These are phyloP conservation scores for Breynia disticha DNA, from an alignment of 441 rosid species.

Conservation along the genomic window DNA sequence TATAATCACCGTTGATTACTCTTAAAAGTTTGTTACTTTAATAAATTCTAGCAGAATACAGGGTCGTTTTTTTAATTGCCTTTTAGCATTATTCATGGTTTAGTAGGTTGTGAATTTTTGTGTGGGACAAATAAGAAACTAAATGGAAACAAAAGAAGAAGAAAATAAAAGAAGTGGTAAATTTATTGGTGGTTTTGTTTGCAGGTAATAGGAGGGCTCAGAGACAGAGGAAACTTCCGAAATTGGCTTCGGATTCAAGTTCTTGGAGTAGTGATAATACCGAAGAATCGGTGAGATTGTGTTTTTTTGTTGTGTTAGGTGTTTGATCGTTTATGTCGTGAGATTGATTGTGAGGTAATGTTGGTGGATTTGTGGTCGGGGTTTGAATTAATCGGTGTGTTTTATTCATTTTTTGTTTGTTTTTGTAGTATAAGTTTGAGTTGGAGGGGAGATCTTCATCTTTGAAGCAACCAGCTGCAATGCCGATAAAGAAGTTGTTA, in stretches of 20 bases:
- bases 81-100: background rate
- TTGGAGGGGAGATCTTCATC: constrained; percentile 34
- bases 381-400: background rate
- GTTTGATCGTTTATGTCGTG: constrained; percentile 6
- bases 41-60: too few relatives aligned
- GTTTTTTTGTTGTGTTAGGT: constrained; percentile 1
- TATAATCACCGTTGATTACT: constrained; percentile 15
- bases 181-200: constrained; percentile 21
- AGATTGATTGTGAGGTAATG: background rate
- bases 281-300: constrained; percentile 41
- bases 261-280: constrained; percentile 32
- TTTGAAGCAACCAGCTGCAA: constrained; percentile 35
- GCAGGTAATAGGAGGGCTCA: constrained; percentile 51
- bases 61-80: background rate
- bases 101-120: background rate
- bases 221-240: constrained; percentile 26
- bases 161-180: background rate
- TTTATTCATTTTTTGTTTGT: constrained; percentile 15
- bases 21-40: background rate
- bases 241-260: constrained; percentile 41
- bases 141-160: too few relatives aligned
- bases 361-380: background rate
- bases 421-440: constrained; percentile 35
- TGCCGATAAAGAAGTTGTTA: constrained; percentile 62
- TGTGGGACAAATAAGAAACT: too few relatives aligned